phyloP scores from a whole-genome alignment of 331 rosid genomes.

The Pyracantha coccinea region DNA sequence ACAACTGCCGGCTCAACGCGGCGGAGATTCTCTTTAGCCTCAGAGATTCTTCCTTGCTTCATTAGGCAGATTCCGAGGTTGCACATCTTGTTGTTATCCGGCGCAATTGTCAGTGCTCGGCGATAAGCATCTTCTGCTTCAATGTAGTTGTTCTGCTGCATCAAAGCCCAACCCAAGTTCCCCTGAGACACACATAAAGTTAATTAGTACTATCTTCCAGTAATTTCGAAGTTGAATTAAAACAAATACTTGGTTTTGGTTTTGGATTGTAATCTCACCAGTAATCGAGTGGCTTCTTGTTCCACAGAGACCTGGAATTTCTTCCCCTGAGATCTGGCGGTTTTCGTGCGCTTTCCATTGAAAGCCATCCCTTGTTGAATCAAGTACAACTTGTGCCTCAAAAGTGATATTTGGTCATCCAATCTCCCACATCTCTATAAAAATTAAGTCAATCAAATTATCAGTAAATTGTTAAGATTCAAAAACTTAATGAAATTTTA shows the following conservation, averaged over 20 bases:
- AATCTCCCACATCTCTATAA: slow-evolving; percentile 89
- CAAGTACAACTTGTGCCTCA: slow-evolving; percentile 75
- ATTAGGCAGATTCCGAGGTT: slow-evolving; percentile 95
- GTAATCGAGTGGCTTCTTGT: slow-evolving; percentile 93
- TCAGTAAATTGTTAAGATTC: neutral
- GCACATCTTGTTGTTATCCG: slow-evolving; percentile 97
- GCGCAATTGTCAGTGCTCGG: slow-evolving; percentile 67
- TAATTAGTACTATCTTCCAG: neutral
- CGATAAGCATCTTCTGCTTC: slow-evolving; percentile 97
- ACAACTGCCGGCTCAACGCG: slow-evolving; percentile 71
- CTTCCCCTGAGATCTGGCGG: slow-evolving; percentile 96
- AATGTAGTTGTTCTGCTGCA: slow-evolving; percentile 87
- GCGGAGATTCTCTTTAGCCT: slow-evolving; percentile 76
- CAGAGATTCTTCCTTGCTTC: slow-evolving; percentile 91
- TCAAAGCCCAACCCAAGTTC: slow-evolving; percentile 94
- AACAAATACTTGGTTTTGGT: neutral
- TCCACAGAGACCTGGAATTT: slow-evolving; percentile 97
- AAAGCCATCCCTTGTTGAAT: slow-evolving; percentile 95
- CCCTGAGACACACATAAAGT: slow-evolving; percentile 42
- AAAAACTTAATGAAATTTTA: neutral
- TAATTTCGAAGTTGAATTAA: neutral
- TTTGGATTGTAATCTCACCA: slow-evolving; percentile 35
- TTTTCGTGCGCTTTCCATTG: slow-evolving; percentile 95
- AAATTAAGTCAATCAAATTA: neutral
- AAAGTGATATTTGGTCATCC: slow-evolving; percentile 72